phyloP scores from a whole-genome alignment of 108 stramenopile species.

The Asterionellopsis glacialis region DNA sequence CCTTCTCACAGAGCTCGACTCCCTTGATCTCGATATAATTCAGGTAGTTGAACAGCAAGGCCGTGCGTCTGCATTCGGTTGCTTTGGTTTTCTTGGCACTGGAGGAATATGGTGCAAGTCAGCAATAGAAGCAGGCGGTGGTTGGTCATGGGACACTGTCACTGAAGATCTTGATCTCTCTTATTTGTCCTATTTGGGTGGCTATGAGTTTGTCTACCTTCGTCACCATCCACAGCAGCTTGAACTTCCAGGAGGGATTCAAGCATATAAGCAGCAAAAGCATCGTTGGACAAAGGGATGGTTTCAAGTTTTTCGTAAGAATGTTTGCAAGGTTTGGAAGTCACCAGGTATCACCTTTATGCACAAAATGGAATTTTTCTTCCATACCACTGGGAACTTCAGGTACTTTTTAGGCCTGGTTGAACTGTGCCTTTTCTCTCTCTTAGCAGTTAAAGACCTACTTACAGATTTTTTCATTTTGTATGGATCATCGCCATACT shows the following conservation, averaged over 20 bases:
- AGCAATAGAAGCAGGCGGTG: constrained; percentile 19
- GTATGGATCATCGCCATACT: too few relatives aligned
- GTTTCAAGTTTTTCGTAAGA: constrained; percentile 10
- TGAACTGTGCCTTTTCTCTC: too few relatives aligned
- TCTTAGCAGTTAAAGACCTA: too few relatives aligned
- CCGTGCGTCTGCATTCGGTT: not conserved
- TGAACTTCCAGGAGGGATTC: constrained; percentile 8
- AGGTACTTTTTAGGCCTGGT: too few relatives aligned
- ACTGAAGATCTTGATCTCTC: constrained; percentile 21
- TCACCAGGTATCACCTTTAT: constrained; percentile 5
- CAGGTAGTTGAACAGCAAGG: constrained; percentile 15
- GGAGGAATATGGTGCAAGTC: constrained; percentile 19
- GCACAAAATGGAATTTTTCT: constrained; percentile 13
- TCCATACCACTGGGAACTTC: too few relatives aligned
- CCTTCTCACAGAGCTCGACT: constrained; percentile 21
- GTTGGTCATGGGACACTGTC: constrained; percentile 19
- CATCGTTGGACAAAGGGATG: constrained; percentile 30
- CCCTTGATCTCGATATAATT: constrained; percentile 10
- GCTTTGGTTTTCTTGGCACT: constrained; percentile 26
- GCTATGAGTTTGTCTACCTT: constrained; percentile 21
- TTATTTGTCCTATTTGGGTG: constrained; percentile 11
- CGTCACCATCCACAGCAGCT: constrained; percentile 14
- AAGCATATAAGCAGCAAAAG: constrained; percentile 20
- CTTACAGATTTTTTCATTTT: too few relatives aligned
- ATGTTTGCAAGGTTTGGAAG: constrained; percentile 1